A percentile compares a stretch with the other conserved stretches of the same genome.
Conservation (phyloP, 2,329 filamentous ascomycete genomes). For the Atkinsonella hypoxylon region DNA sequence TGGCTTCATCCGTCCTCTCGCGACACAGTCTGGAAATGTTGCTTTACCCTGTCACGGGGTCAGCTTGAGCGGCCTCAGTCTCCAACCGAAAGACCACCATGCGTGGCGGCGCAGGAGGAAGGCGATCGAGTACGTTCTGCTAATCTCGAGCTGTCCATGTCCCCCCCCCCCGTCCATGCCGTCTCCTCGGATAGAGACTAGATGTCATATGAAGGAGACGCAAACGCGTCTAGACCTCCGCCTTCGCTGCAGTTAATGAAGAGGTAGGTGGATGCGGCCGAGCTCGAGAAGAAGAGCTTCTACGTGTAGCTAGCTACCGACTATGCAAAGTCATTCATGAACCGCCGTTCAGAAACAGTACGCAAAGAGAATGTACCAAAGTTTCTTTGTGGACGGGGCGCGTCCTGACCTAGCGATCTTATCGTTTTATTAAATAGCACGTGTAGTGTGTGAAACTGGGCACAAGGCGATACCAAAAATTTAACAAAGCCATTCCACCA, state of each 20-base stretch:
- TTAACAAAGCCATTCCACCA: neutral
- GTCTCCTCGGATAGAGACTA: slow-evolving; percentile 16
- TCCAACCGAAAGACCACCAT: neutral
- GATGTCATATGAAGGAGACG: slow-evolving; percentile 5
- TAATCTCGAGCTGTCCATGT: slow-evolving; percentile 16
- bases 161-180: slow-evolving; percentile 19
- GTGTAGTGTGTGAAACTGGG: neutral
- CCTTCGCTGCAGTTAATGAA: slow-evolving; percentile 23
- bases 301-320: too few relatives aligned
- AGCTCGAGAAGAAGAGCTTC: slow-evolving; percentile 10
- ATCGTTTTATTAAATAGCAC: too few relatives aligned
- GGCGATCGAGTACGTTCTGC: slow-evolving; percentile 9
- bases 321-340: too few relatives aligned
- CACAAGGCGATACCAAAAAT: neutral
- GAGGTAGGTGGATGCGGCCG: slow-evolving; percentile 31
- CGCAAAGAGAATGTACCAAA: neutral
- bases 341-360: neutral
- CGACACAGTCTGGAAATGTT: slow-evolving; percentile 22
- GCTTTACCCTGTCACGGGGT: slow-evolving; percentile 19
- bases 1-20: slow-evolving; percentile 30
- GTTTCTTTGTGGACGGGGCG: too few relatives aligned
- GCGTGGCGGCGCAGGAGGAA: neutral
- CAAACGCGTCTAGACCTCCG: slow-evolving; percentile 12
- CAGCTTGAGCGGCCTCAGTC: slow-evolving; percentile 10
- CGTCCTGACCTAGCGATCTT: too few relatives aligned